These are phyloP conservation scores for Cladophialophora exuberans DNA, from an alignment of 2,329 filamentous ascomycete species.

Conservation along the genomic window DNA sequence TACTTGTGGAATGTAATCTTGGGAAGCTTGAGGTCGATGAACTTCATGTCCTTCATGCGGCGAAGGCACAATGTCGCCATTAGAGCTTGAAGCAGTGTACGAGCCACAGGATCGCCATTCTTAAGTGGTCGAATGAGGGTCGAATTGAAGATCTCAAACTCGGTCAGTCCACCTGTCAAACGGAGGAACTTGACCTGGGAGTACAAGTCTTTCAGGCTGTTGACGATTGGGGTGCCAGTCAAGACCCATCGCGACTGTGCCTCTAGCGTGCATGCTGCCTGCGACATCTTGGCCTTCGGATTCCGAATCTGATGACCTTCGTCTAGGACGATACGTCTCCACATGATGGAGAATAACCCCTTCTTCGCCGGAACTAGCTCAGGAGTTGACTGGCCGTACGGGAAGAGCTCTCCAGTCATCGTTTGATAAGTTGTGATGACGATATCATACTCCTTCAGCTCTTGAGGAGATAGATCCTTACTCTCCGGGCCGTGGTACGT, in stretches of 20 bases:
- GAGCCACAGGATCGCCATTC: conserved; percentile 59
- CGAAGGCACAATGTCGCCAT: conserved; percentile 82
- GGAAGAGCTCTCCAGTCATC: conserved; percentile 67
- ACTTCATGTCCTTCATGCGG: conserved; percentile 84
- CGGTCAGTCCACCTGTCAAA: conserved; percentile 74
- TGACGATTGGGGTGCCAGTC: conserved; percentile 82
- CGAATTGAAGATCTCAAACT: conserved; percentile 72
- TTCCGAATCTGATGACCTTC: conserved; percentile 86
- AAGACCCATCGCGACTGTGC: conserved; percentile 78
- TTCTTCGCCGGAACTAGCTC: conserved; percentile 46
- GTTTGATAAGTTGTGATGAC: conserved; percentile 86
- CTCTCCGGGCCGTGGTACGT: conserved; percentile 72
- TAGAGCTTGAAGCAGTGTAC: conserved; percentile 70
- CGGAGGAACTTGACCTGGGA: conserved; percentile 77
- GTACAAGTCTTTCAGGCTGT: conserved; percentile 78
- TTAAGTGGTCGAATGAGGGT: conserved; percentile 71
- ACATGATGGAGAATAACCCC: conserved; percentile 67
- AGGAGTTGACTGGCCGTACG: conserved; percentile 48
- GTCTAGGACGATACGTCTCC: conserved; percentile 79
- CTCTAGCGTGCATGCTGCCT: conserved; percentile 68
- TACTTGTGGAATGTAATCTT: conserved; percentile 78
- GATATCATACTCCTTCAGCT: conserved; percentile 70
- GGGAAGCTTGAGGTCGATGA: conserved; percentile 79
- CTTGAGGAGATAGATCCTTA: conserved; percentile 56
- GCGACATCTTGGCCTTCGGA: conserved; percentile 69